Evolutionary conservation across 371 early-diverging fungal genomes (phyloP).

Genomic region (Rhizopus sp.): DNA sequence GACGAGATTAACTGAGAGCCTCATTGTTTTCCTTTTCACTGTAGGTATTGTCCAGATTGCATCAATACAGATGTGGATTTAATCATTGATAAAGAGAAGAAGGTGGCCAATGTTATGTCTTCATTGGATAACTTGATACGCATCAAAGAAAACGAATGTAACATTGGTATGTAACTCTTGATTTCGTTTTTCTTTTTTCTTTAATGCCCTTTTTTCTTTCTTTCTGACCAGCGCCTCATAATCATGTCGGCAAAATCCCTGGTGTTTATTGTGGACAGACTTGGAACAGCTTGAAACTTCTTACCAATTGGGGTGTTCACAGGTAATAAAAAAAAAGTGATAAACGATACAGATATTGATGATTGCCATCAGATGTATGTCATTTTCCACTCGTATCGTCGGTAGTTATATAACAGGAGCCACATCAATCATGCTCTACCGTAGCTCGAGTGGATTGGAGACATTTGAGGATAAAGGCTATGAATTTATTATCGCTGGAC

Average conservation of each 20-base stretch:
- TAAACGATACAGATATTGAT: not conserved
- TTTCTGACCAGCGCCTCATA: conserved; percentile 19
- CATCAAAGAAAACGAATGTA: conserved; percentile 38
- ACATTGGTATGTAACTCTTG: conserved; percentile 33
- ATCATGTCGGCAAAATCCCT: conserved; percentile 60
- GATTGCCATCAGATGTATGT: conserved; percentile 36
- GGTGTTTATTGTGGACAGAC: conserved; percentile 61
- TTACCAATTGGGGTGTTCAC: conserved; percentile 59
- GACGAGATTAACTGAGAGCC: not conserved
- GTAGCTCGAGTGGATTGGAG: conserved; percentile 40
- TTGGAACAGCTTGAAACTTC: conserved; percentile 46
- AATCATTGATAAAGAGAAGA: conserved; percentile 41
- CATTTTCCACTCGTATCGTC: conserved; percentile 46
- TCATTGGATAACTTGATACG: not conserved
- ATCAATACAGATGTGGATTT: conserved; percentile 40
- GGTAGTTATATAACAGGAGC: conserved; percentile 48
- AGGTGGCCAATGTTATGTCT: conserved; percentile 12
- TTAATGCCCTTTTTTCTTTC: not conserved
- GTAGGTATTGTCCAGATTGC: conserved; percentile 58
- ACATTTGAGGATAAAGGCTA: conserved; percentile 61
- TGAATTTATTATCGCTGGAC: conserved; percentile 59
- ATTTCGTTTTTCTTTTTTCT: too few relatives aligned
- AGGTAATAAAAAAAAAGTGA: conserved; percentile 25
- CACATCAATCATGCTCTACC: conserved; percentile 55
- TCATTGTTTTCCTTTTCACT: not conserved